A percentile compares a stretch with the other conserved stretches of the same genome.
phyloP scores from a whole-genome alignment of 2,329 filamentous ascomycete species.

The Epichloe aotearoae region DNA sequence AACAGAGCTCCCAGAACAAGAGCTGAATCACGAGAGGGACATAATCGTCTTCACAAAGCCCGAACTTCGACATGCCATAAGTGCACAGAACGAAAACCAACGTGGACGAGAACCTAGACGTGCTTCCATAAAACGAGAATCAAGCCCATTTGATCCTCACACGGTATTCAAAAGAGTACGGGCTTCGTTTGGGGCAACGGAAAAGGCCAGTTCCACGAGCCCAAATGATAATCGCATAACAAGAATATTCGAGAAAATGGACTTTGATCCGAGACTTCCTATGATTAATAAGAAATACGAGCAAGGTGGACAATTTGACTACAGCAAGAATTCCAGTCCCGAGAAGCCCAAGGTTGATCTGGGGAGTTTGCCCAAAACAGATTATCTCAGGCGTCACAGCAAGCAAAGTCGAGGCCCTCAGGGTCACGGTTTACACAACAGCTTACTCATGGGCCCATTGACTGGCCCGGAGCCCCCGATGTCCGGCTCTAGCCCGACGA shows the following conservation, averaged over 20 bases:
- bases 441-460: slow-evolving; percentile 15
- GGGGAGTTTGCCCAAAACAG: slow-evolving; percentile 29
- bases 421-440: slow-evolving; percentile 10
- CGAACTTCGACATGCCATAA: slow-evolving; percentile 44
- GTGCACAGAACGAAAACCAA: slow-evolving; percentile 31
- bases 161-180: slow-evolving; percentile 48
- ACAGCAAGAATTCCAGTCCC: slow-evolving; percentile 19
- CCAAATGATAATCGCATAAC: slow-evolving; percentile 20
- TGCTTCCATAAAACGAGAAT: slow-evolving; percentile 32
- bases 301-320: slow-evolving; percentile 41
- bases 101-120: slow-evolving; percentile 18
- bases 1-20: slow-evolving; percentile 7
- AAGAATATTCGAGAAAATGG: slow-evolving; percentile 40
- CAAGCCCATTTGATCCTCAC: slow-evolving; percentile 44
- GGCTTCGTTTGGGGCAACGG: slow-evolving; percentile 26
- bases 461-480: slow-evolving; percentile 13
- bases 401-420: slow-evolving; percentile 26
- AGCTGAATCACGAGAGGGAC: slow-evolving; percentile 12
- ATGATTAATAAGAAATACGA: slow-evolving; percentile 46
- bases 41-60: slow-evolving; percentile 41
- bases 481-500: slow-evolving; percentile 22
- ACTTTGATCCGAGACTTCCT: slow-evolving; percentile 39
- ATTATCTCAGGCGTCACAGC: slow-evolving; percentile 34
- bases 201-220: slow-evolving; percentile 10
- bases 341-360: slow-evolving; percentile 17